Evolutionary conservation across 2,329 filamentous ascomycete species (phyloP).

Genomic region (Colletotrichum destructivum): DNA sequence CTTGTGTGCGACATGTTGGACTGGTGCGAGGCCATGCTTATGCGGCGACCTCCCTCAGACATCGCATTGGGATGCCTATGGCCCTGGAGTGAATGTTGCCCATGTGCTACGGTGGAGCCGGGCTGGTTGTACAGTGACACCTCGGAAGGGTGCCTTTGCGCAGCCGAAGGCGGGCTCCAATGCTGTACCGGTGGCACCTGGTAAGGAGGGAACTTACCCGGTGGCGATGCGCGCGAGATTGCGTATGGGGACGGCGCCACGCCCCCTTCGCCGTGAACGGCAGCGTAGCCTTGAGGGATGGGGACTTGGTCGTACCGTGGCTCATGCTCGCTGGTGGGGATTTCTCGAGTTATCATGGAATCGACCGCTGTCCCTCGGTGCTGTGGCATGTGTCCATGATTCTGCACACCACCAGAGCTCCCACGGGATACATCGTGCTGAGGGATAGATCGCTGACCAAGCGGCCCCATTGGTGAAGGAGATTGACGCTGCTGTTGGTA

Average conservation of each 20-base stretch:
- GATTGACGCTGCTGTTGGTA: constrained; percentile 28
- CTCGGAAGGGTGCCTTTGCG: constrained; percentile 29
- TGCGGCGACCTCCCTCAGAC: constrained; percentile 19
- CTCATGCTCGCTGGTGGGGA: not conserved
- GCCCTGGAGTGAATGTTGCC: constrained; percentile 24
- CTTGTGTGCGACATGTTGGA: constrained; percentile 18
- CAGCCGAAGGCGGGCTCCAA: constrained; percentile 27
- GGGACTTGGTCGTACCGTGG: constrained; percentile 54
- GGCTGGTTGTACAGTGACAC: constrained; percentile 17
- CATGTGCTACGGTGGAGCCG: constrained; percentile 17
- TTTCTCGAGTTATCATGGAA: constrained; percentile 6
- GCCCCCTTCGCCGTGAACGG: constrained; percentile 55
- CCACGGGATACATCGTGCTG: constrained; percentile 12
- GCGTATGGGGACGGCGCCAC: constrained; percentile 50
- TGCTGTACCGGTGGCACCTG: constrained; percentile 38
- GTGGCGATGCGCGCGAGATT: constrained; percentile 41
- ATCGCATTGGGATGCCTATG: constrained; percentile 6
- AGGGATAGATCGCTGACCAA: constrained; percentile 11
- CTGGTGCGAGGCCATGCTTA: constrained; percentile 32
- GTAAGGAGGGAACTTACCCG: constrained; percentile 39
- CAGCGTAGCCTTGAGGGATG: constrained; percentile 54
- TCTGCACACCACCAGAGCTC: constrained; percentile 16
- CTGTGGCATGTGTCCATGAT: constrained; percentile 7
- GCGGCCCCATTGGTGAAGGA: not conserved
- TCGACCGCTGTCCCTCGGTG: constrained; percentile 17